Evolutionary conservation across 2,329 filamentous ascomycete genomes (phyloP).

Genomic region (Exutisphaerella laricina): DNA sequence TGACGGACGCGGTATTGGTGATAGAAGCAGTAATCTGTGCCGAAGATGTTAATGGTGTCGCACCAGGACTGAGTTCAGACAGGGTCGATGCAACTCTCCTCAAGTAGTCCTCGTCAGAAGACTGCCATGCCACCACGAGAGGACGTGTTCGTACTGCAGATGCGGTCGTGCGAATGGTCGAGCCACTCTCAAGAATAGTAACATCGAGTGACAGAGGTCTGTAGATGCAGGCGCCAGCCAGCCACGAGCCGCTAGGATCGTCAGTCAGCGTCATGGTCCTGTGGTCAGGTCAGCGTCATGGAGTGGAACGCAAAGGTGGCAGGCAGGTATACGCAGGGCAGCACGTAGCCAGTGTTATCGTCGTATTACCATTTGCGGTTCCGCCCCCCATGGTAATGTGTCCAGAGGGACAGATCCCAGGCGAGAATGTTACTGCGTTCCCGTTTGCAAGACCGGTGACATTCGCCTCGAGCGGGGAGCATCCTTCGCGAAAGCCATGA

Average conservation of each 20-base stretch:
- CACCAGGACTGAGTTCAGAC: too few species aligned
- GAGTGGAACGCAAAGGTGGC: not conserved
- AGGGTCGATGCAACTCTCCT: too few species aligned
- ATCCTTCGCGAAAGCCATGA: not conserved
- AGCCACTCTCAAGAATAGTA: too few species aligned
- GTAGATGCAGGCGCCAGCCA: too few species aligned
- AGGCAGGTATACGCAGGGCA: not conserved
- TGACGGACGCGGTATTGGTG: not conserved
- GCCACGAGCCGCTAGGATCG: not conserved
- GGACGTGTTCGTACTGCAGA: too few species aligned
- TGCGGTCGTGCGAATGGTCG: too few species aligned
- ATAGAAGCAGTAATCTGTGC: not conserved
- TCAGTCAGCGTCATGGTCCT: not conserved
- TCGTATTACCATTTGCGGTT: not conserved
- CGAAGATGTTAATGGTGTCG: too few species aligned
- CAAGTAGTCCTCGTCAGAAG: too few species aligned
- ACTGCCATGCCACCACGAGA: too few species aligned
- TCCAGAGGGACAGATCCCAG: not conserved
- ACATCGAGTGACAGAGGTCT: too few species aligned
- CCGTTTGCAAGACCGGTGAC: not conserved
- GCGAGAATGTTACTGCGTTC: not conserved
- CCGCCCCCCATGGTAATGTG: not conserved
- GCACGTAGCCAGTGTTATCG: not conserved
- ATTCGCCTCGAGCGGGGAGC: not conserved
- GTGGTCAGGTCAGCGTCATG: not conserved